Conservation (phyloP, 176 grass and related monocot genomes). For the Saccharum officinarum region DNA sequence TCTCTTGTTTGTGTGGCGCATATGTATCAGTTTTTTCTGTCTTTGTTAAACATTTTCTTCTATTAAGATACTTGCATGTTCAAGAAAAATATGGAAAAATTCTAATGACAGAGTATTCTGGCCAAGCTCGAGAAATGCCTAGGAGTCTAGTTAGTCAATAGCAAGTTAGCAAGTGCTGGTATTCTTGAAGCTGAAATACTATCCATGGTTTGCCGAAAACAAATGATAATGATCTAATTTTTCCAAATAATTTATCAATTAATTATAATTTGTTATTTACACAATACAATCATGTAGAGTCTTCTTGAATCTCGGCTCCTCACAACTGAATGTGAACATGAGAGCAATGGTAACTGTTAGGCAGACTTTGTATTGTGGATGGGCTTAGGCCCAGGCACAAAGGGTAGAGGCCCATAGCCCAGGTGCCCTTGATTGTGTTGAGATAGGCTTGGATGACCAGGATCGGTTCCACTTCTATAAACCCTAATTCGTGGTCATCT, state of each 20-base stretch:
- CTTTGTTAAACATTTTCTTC: background rate
- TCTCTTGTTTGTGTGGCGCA: background rate
- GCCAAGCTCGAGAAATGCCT: background rate
- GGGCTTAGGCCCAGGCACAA: background rate
- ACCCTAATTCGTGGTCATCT: background rate
- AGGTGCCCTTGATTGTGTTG: background rate
- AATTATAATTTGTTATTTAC: background rate
- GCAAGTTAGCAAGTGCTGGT: background rate
- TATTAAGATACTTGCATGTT: background rate
- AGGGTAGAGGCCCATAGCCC: background rate
- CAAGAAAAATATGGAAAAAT: background rate
- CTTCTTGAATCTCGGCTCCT: constrained; percentile 4
- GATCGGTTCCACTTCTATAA: background rate
- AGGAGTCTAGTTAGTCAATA: background rate
- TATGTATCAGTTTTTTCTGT: background rate
- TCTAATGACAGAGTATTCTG: constrained; percentile 18
- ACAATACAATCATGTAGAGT: background rate
- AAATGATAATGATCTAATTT: background rate
- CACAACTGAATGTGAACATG: constrained; percentile 17
- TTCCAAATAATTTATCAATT: constrained; percentile 4
- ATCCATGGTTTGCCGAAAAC: background rate
- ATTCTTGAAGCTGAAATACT: constrained; percentile 22
- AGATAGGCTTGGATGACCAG: background rate
- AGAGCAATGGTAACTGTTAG: background rate
- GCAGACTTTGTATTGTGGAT: background rate